phyloP scores from a whole-genome alignment of 1,139 yeast genomes.

The Blastobotrys aristatus region DNA sequence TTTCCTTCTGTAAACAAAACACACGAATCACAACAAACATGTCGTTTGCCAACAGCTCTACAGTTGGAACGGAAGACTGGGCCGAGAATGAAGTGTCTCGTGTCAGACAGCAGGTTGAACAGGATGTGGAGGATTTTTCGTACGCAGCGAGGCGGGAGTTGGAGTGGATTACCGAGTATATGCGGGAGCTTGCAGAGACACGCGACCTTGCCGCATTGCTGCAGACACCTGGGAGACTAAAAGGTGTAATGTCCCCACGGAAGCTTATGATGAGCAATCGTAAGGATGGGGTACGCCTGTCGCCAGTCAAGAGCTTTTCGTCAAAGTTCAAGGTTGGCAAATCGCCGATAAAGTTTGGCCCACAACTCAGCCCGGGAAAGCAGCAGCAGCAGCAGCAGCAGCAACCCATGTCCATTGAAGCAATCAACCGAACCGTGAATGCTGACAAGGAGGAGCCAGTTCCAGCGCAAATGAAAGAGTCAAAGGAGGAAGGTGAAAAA shows the following conservation, averaged over 20 bases:
- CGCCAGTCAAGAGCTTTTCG: neutral
- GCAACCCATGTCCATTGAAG: no score
- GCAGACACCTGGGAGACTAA: slow-evolving; percentile 34
- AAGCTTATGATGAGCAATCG: slow-evolving; percentile 28
- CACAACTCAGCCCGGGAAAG: slow-evolving; percentile 1
- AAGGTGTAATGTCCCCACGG: slow-evolving; percentile 33
- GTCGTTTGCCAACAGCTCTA: no score
- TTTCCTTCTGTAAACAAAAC: no score
- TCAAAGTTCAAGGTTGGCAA: slow-evolving; percentile 4
- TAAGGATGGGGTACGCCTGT: slow-evolving; percentile 6
- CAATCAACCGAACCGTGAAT: no score
- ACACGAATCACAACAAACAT: neutral
- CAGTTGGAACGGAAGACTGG: slow-evolving; percentile 32
- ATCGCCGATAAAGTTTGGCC: slow-evolving; percentile 3
- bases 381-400: neutral
- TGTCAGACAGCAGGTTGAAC: slow-evolving; percentile 31
- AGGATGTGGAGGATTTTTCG: slow-evolving; percentile 38
- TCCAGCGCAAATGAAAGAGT: no score
- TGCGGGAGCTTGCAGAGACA: slow-evolving; percentile 25
- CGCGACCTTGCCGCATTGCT: slow-evolving; percentile 27
- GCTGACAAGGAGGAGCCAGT: neutral
- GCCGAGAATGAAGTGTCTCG: slow-evolving; percentile 38
- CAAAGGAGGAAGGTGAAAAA: no score
- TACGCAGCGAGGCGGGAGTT: slow-evolving; percentile 38
- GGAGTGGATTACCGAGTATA: slow-evolving; percentile 39